Conservation (phyloP, 129 eudicot species). For the Saposhnikovia divaricata region DNA sequence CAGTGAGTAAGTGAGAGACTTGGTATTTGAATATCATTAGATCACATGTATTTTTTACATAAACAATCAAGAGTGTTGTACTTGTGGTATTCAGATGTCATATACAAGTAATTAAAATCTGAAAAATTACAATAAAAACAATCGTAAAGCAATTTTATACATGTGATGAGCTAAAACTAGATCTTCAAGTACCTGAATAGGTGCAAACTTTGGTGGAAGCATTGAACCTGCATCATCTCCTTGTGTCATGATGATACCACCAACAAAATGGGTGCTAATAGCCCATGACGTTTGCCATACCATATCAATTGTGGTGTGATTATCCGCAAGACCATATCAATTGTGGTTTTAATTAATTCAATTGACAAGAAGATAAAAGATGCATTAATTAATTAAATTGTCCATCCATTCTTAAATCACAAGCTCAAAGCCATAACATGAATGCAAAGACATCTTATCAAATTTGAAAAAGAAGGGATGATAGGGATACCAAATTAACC, state of each 20-base stretch:
- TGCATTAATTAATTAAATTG: too few species aligned
- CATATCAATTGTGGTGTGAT: too few species aligned
- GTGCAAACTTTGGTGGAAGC: constrained; percentile 90
- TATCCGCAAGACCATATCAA: too few species aligned
- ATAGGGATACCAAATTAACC: too few species aligned
- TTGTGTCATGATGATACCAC: constrained; percentile 97
- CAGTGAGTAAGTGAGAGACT: too few species aligned
- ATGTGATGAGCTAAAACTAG: constrained; percentile 34
- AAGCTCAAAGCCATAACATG: too few species aligned
- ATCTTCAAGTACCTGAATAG: constrained; percentile 55
- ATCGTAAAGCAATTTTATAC: constrained; percentile 20
- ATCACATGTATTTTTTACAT: neutral
- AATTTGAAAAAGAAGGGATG: too few species aligned
- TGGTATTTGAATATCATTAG: too few species aligned
- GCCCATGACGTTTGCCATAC: constrained; percentile 99
- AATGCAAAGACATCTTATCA: too few species aligned
- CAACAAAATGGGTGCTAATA: constrained; percentile 87
- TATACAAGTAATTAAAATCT: neutral
- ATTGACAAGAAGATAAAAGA: too few species aligned
- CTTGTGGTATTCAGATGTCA: neutral
- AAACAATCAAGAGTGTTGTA: neutral
- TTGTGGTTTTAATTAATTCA: too few species aligned
- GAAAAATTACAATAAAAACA: neutral
- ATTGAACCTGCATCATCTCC: constrained; percentile 90
- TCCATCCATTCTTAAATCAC: too few species aligned